Evolutionary conservation across 1,139 yeast genomes (phyloP).

Genomic region (Meyerozyma carpophila): DNA sequence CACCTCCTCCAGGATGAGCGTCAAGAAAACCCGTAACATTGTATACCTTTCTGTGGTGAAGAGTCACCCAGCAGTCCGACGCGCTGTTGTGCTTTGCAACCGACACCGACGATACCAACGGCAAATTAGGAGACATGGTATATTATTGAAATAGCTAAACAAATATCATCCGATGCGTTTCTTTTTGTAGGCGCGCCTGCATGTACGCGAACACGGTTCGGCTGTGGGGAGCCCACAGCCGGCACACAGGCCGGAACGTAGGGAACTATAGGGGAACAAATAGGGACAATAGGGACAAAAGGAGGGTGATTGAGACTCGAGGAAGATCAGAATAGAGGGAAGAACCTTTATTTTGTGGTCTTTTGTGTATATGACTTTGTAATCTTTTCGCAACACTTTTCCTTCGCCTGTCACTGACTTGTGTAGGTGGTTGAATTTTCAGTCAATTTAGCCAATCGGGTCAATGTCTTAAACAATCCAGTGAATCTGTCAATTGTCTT

Average conservation of each 20-base stretch:
- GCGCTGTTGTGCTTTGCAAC: conserved; percentile 47
- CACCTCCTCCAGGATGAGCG: conserved; percentile 88
- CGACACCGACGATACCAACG: conserved; percentile 19
- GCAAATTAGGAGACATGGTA: conserved; percentile 5
- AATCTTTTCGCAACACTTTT: too few relatives aligned
- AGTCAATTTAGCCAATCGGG: too few relatives aligned
- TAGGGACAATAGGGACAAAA: too few relatives aligned
- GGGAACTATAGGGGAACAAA: too few relatives aligned
- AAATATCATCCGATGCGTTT: not conserved
- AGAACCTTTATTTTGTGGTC: too few relatives aligned
- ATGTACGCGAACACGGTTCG: not conserved
- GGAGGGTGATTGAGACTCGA: too few relatives aligned
- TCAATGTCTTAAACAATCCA: too few relatives aligned
- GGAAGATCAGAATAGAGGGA: too few relatives aligned
- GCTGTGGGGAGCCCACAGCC: not conserved
- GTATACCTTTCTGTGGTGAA: conserved; percentile 69
- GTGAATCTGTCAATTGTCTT: too few relatives aligned
- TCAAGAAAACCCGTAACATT: conserved; percentile 73
- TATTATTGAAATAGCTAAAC: not conserved
- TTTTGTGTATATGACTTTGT: too few relatives aligned
- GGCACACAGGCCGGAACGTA: not conserved
- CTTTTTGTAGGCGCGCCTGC: not conserved
- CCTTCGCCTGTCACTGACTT: too few relatives aligned
- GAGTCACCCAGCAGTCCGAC: conserved; percentile 72
- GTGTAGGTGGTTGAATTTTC: too few relatives aligned